Evolutionary conservation across 2,329 filamentous ascomycete genomes (phyloP).

Genomic region (Ceratocystis variospora): DNA sequence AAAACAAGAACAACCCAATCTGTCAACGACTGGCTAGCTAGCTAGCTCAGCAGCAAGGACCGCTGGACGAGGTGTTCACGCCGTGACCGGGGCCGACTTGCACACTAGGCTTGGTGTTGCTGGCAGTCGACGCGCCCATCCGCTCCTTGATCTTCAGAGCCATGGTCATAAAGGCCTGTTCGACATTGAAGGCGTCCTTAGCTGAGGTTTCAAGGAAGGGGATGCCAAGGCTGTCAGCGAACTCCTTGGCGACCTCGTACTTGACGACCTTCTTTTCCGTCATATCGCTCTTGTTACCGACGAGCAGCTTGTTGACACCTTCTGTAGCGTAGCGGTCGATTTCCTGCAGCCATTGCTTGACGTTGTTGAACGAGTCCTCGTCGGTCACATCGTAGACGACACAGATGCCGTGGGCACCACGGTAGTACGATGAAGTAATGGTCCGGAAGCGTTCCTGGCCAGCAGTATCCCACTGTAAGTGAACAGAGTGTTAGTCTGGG

Average conservation of each 20-base stretch:
- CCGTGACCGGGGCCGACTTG: conserved; percentile 91
- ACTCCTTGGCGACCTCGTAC: conserved; percentile 99
- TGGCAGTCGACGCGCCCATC: conserved; percentile 89
- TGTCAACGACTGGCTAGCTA: conserved; percentile 1
- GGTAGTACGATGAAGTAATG: conserved; percentile 99
- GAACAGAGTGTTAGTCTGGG: not conserved
- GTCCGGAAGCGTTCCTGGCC: conserved; percentile 99
- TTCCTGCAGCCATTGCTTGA: conserved; percentile 99
- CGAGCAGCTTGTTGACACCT: conserved; percentile 97
- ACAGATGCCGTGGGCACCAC: conserved; percentile 96
- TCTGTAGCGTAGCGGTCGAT: conserved; percentile 98
- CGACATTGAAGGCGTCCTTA: conserved; percentile 98
- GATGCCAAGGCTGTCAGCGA: conserved; percentile 95
- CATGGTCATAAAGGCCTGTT: conserved; percentile 99
- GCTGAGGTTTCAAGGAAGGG: conserved; percentile 99
- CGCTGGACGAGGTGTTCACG: conserved; percentile 72
- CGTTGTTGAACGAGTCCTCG: conserved; percentile 99
- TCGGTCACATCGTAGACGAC: conserved; percentile 99
- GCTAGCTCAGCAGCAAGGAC: conserved; percentile 70
- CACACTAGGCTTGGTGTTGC: conserved; percentile 97
- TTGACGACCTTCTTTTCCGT: conserved; percentile 99
- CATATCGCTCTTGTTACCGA: conserved; percentile 99
- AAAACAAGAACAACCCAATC: not conserved
- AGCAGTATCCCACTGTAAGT: conserved; percentile 83
- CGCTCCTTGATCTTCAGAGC: conserved; percentile 99